A percentile compares a stretch with the other conserved stretches of the same genome.
These are phyloP conservation scores for Aureobasidium leucospermi DNA, from an alignment of 2,329 filamentous ascomycete genomes.

Conservation along the genomic window DNA sequence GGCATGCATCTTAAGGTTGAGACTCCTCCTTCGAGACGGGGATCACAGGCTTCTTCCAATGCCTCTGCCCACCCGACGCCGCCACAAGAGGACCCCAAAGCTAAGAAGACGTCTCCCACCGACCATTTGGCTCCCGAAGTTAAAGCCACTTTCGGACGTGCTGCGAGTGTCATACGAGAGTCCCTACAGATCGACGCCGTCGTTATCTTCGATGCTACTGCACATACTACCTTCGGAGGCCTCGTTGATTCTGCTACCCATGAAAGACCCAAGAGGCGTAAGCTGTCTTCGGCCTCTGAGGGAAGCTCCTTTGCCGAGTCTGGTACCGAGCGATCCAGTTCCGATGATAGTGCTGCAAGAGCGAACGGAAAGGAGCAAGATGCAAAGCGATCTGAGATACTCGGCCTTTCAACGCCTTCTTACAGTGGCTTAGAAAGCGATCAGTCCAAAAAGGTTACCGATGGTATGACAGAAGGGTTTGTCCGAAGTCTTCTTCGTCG, in stretches of 20 bases:
- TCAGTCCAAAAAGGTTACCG: not conserved
- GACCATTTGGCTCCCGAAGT: constrained; percentile 20
- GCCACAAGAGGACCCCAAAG: not conserved
- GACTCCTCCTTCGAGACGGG: not conserved
- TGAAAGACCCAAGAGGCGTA: constrained; percentile 3
- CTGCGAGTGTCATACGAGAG: constrained; percentile 37
- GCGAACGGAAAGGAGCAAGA: not conserved
- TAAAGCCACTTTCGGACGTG: constrained; percentile 30
- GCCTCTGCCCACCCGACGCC: not conserved
- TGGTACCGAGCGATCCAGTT: not conserved
- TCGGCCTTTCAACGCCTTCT: not conserved
- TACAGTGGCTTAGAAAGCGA: not conserved
- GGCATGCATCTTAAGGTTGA: not conserved
- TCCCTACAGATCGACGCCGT: constrained; percentile 40
- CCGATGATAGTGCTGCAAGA: not conserved
- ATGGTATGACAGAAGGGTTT: constrained; percentile 17
- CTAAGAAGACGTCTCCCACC: constrained; percentile 17
- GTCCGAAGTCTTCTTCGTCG: constrained; percentile 21
- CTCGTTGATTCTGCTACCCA: constrained; percentile 8
- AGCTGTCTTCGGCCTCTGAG: not conserved
- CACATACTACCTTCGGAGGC: constrained; percentile 16
- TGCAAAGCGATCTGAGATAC: not conserved
- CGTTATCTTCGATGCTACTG: constrained; percentile 30
- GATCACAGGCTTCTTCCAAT: not conserved
- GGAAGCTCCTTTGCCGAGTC: not conserved